These are phyloP conservation scores for Acorus calamus DNA, from an alignment of 106 monocot species.

Conservation along the genomic window DNA sequence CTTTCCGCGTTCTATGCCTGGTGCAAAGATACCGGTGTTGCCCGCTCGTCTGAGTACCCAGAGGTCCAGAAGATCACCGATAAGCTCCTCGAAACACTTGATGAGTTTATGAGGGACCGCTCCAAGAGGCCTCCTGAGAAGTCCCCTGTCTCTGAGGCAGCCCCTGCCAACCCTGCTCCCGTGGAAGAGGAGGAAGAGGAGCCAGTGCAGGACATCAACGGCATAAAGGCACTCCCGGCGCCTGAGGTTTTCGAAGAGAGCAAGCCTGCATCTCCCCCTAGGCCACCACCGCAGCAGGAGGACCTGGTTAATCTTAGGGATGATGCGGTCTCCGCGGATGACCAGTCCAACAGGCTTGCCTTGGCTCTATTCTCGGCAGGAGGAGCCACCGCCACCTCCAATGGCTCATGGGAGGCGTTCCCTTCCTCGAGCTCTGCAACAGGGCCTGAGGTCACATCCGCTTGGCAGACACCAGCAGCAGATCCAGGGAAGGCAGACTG, in stretches of 20 bases:
- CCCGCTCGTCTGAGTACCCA: constrained; percentile 39
- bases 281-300: constrained; percentile 2
- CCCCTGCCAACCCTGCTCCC: no score
- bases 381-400: constrained; percentile 1
- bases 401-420: constrained; percentile 53
- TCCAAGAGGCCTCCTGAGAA: no score
- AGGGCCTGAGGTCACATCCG: constrained; percentile 39
- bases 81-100: constrained; percentile 24
- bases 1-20: constrained; percentile 22
- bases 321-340: constrained; percentile 32
- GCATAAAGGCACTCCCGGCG: constrained; percentile 12
- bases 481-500: constrained; percentile 63
- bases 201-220: constrained; percentile 5
- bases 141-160: neutral
- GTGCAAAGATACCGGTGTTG: constrained; percentile 36
- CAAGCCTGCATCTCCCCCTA: no score
- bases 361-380: constrained; percentile 63
- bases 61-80: constrained; percentile 35
- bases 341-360: constrained; percentile 57
- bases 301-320: constrained; percentile 71
- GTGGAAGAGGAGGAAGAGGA: constrained; percentile 2
- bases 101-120: constrained; percentile 17
- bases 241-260: constrained; percentile 1
- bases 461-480: constrained; percentile 73
- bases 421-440: constrained; percentile 5